Base-by-base conservation (phyloP, 306 rosid genomes). In the Sindora glabra region DNA sequence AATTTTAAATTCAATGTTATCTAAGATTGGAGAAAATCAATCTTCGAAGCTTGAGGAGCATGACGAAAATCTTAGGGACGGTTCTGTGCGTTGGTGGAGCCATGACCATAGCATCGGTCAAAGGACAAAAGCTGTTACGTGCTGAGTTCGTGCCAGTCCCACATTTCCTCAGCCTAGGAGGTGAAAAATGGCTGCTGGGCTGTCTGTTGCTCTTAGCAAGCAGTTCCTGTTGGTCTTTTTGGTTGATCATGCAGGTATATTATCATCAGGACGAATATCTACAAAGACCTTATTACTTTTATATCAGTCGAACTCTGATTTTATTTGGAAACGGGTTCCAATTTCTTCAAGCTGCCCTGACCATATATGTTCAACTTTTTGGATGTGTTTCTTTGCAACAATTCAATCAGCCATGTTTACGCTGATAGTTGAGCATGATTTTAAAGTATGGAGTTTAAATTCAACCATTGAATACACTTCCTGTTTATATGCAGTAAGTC, bases 231-330 rank as follows among this genome's bases (percentile, higher is more conserved):
- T 82, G 89, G 84, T 74, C 84, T 15, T 65, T 69, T 63, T 85
- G 89, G 94, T 64, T 79, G 32, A 82, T 85, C 49, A 45, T 82
- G 71, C 89, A 85, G 94, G 94, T 85, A 74, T 33, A 12, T 56
- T n/a, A n/a, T n/a, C n/a, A 12, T 1, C 41, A 34, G 9, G 14
- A 59, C 13, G n/a, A 69, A 60, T 61, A 7, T 6, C 16, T 42
- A 15, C 14, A 0, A 4, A 19, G 3, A 25, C 10, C 10, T 56
- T 36, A 11, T 15, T n/a, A n/a, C n/a, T n/a, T 14, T 5, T n/a
- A 3, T 9, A 32, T 40, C 32, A 30, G 29, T 51, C 27, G 7
- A 70, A n/a, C 25, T 63, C 25, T 68, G 41, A 72, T 51, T 40
- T 10, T 30, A 44, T 34, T 68, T 55, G 12, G 48, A 34, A 55